Percentiles rank a stretch among this genome's conserved stretches.
Conservation (phyloP, 208 protist genomes). For the Vickermania ingenoplastis region DNA sequence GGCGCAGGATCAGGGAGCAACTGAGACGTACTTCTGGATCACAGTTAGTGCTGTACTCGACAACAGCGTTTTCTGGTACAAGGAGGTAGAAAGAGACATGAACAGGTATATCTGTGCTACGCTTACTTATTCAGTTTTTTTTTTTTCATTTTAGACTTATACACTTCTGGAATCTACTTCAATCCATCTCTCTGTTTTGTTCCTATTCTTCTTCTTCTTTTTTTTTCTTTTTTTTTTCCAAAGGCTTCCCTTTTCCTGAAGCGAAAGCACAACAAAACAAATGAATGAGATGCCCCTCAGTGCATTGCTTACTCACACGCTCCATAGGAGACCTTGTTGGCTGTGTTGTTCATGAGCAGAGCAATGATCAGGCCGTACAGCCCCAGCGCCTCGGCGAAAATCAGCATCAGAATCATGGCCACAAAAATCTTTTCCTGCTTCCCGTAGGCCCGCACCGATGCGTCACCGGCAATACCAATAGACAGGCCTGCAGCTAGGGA, state of each 20-base stretch:
- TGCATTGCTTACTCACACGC: not conserved
- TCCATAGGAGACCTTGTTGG: constrained; percentile 44
- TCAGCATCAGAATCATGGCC: constrained; percentile 98
- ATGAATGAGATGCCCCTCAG: constrained; percentile 5
- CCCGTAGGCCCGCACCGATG: constrained; percentile 81
- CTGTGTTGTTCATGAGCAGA: constrained; percentile 90
- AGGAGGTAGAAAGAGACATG: no score
- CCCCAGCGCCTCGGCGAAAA: constrained; percentile 98
- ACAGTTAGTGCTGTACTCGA: no score
- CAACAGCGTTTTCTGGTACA: no score
- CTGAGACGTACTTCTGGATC: no score
- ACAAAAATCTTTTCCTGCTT: constrained; percentile 98
- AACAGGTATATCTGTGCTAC: no score
- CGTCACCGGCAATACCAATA: constrained; percentile 99
- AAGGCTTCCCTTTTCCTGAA: not conserved
- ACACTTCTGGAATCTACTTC: not conserved
- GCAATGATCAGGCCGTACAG: constrained; percentile 99
- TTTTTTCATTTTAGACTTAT: constrained; percentile 9
- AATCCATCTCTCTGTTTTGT: not conserved
- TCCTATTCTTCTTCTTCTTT: no score
- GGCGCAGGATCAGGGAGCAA: no score
- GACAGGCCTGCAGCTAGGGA: constrained; percentile 96
- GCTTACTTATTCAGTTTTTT: constrained; percentile 11
- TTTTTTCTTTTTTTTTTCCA: not conserved
- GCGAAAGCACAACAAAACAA: not conserved